Evolutionary conservation across 2,329 filamentous ascomycete genomes (phyloP).

Genomic region (Cordyceps cateniannulata): DNA sequence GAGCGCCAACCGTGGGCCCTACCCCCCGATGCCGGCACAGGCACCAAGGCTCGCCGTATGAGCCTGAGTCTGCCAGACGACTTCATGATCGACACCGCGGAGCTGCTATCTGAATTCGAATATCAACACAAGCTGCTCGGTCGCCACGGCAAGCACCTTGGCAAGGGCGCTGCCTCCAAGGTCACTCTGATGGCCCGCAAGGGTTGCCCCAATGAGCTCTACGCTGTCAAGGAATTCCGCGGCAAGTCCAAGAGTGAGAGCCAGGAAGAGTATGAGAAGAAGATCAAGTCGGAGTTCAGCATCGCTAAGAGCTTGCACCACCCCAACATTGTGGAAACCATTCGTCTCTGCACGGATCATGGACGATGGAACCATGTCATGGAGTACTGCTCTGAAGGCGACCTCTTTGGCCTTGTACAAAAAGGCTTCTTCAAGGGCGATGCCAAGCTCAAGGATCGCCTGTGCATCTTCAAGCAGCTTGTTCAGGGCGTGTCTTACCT

Average conservation of each 20-base stretch:
- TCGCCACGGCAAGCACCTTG: constrained; percentile 66
- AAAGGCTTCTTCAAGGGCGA: constrained; percentile 60
- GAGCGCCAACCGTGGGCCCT: constrained; percentile 51
- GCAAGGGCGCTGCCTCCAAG: constrained; percentile 76
- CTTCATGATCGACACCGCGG: constrained; percentile 63
- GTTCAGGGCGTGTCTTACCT: constrained; percentile 76
- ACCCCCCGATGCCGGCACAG: constrained; percentile 63
- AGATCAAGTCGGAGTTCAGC: constrained; percentile 86
- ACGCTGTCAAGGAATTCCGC: constrained; percentile 84
- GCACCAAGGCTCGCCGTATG: constrained; percentile 71
- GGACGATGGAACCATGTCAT: constrained; percentile 86
- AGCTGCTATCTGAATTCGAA: constrained; percentile 63
- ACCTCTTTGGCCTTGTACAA: constrained; percentile 69
- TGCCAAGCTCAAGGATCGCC: constrained; percentile 60
- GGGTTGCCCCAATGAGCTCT: constrained; percentile 57
- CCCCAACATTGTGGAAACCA: constrained; percentile 78
- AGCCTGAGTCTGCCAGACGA: constrained; percentile 69
- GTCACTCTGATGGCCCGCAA: constrained; percentile 75
- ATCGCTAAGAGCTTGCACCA: constrained; percentile 81
- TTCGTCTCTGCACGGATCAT: constrained; percentile 67
- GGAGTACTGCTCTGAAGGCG: constrained; percentile 82
- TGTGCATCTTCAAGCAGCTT: constrained; percentile 86
- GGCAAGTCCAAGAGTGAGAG: constrained; percentile 64
- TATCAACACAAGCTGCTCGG: constrained; percentile 65
- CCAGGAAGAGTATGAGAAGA: constrained; percentile 71